These are phyloP conservation scores for Paxillus rubicundulus DNA, from an alignment of 768 basidiomycete species.

Conservation along the genomic window DNA sequence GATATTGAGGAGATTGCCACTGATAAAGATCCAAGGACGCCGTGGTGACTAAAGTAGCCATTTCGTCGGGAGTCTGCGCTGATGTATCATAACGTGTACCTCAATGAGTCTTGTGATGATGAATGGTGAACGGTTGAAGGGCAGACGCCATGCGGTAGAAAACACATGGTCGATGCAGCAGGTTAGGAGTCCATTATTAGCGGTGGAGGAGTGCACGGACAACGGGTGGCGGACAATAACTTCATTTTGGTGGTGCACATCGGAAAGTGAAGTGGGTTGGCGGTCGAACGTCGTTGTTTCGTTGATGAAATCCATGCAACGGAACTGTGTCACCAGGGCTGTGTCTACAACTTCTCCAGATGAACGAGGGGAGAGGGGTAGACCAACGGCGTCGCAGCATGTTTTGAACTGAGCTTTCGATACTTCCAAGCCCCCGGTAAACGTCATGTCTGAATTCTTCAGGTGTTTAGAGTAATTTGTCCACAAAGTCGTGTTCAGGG, in stretches of 20 bases:
- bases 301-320: conserved; percentile 22
- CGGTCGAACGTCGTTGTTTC: conserved; percentile 22
- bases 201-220: conserved; percentile 18
- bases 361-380: background rate
- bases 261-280: conserved; percentile 28
- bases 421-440: conserved; percentile 43
- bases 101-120: background rate
- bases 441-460: conserved; percentile 60
- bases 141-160: conserved; percentile 4
- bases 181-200: conserved; percentile 8
- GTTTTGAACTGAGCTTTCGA: conserved; percentile 24
- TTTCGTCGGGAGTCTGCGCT: background rate
- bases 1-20: conserved; percentile 27
- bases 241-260: conserved; percentile 24
- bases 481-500: background rate
- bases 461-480: conserved; percentile 40
- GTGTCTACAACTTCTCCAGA: conserved; percentile 6
- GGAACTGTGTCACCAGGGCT: conserved; percentile 7
- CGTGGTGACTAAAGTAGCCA: background rate
- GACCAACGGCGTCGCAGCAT: conserved; percentile 8
- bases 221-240: conserved; percentile 18
- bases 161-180: background rate
- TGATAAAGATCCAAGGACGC: conserved; percentile 28
- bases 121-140: background rate
- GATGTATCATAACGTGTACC: background rate